Conservation (phyloP, 106 monocot species). For the Xerophyta viscosa region DNA sequence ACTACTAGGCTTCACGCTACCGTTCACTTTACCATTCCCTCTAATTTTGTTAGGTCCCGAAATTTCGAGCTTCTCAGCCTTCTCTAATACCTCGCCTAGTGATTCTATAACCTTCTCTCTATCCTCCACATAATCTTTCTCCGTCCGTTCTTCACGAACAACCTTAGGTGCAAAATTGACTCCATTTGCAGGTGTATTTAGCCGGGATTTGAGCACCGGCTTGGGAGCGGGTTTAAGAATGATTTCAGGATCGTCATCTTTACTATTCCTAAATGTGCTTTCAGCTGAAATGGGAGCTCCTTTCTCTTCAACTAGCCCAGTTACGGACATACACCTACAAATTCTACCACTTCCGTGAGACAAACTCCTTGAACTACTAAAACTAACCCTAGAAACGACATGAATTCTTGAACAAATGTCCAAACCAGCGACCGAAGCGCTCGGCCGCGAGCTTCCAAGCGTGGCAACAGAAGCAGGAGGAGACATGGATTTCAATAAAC, state of each 20-base stretch:
- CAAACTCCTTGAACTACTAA: constrained; percentile 29
- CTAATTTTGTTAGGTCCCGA: constrained; percentile 23
- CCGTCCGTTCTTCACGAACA: constrained; percentile 11
- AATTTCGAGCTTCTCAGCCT: constrained; percentile 81
- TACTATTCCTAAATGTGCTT: constrained; percentile 32
- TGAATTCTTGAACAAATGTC: constrained; percentile 36
- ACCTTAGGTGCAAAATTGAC: constrained; percentile 11
- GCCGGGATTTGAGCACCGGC: constrained; percentile 32
- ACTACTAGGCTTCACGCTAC: not conserved
- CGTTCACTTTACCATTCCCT: constrained; percentile 21
- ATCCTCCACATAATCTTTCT: constrained; percentile 22
- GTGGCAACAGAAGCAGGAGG: constrained; percentile 77
- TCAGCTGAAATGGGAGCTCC: constrained; percentile 42
- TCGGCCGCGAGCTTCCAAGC: constrained; percentile 54
- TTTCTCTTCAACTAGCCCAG: constrained; percentile 57
- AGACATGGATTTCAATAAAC: constrained; percentile 26
- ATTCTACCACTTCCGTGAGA: constrained; percentile 11
- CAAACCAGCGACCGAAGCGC: constrained; percentile 14
- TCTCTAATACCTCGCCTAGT: constrained; percentile 78
- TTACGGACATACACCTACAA: constrained; percentile 60
- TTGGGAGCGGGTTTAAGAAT: constrained; percentile 78
- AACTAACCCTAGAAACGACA: constrained; percentile 50
- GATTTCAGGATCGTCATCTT: constrained; percentile 37
- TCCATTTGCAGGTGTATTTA: constrained; percentile 19
- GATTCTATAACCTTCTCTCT: constrained; percentile 69